Evolutionary conservation across 805 yeast genomes (phyloP), one percentile per base, ranked within the genome.

Genomic region (Saccharomycopsis javanensis): DNA sequence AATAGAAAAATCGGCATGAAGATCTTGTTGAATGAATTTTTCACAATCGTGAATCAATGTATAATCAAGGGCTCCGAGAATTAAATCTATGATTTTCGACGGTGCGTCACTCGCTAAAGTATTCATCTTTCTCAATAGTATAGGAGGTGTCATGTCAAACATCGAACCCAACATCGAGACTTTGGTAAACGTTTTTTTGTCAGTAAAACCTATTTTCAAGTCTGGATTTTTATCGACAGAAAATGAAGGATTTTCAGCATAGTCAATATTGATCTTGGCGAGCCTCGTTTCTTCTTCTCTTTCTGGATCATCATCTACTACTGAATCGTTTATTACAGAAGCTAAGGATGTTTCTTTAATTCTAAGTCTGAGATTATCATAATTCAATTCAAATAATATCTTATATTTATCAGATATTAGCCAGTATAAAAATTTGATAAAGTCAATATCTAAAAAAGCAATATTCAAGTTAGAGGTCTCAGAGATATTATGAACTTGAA

Each of bases 401-500:
- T 30, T 16, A 16, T 16, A 23, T 16, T 53, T 53, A 31, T 30
- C 33, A 25, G 51, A 38, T n/a, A 53, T 4, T 4, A 53, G 38
- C 35, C 50, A 42, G n/a, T 28, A 30, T 25, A 53, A 42, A 16
- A 53, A 18, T 15, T 31, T 27, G 13, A 53, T n/a, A n/a, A 53
- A 53, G 38, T 53, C 51, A 16, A 42, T 28, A 38, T 53, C 30
- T 30, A 53, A 15, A 11, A 53, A 16, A 10, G 38, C 6, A 5
- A 20, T 16, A 10, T 42, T 25, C 3, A 53, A n/a, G 5, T 28
- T 37, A 30, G 50, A 25, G 11, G 23, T 30, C 13, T 42, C 55
- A 3, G 50, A 18, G 5, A 53, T 38, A 42, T 42, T 42, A 31
- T 27, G 38, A 18, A 53, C 16, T n/a, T 53, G 55, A 28, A 53